phyloP scores from a whole-genome alignment of 441 rosid species.

The Gossypium trilobum region DNA sequence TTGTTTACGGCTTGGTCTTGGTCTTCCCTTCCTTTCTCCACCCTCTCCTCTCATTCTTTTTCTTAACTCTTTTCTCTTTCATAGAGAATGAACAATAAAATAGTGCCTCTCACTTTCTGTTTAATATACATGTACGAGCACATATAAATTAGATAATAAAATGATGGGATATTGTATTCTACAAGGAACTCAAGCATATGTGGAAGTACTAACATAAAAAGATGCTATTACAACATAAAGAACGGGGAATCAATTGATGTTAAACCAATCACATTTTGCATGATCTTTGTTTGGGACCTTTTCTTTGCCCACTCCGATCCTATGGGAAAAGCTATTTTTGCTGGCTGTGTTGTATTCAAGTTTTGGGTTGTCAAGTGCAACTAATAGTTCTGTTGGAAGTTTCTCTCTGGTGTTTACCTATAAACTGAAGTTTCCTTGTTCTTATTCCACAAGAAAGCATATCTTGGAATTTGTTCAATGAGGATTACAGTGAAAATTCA shows the following conservation, averaged over 20 bases:
- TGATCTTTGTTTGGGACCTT: not conserved
- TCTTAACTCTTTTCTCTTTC: not conserved
- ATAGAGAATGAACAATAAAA: not conserved
- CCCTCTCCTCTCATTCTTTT: not conserved
- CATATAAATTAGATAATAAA: not conserved
- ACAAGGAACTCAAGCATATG: not conserved
- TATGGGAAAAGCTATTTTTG: not conserved
- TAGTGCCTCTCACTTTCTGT: not conserved
- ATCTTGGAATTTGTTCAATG: not conserved
- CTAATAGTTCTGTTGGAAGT: not conserved
- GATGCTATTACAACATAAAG: not conserved
- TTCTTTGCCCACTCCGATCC: not conserved
- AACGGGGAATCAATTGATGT: not conserved
- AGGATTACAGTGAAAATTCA: not conserved
- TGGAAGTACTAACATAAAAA: not conserved
- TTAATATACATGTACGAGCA: not conserved
- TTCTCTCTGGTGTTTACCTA: not conserved
- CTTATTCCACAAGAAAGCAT: not conserved
- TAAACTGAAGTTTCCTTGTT: not conserved
- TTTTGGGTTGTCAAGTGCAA: not conserved
- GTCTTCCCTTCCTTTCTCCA: not conserved
- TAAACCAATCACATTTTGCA: not conserved
- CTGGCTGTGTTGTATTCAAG: not conserved
- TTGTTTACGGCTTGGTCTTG: not conserved
- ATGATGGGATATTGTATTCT: not conserved